These are phyloP conservation scores for Lavandula angustifolia DNA, from an alignment of 257 asterid genomes.

Conservation along the genomic window DNA sequence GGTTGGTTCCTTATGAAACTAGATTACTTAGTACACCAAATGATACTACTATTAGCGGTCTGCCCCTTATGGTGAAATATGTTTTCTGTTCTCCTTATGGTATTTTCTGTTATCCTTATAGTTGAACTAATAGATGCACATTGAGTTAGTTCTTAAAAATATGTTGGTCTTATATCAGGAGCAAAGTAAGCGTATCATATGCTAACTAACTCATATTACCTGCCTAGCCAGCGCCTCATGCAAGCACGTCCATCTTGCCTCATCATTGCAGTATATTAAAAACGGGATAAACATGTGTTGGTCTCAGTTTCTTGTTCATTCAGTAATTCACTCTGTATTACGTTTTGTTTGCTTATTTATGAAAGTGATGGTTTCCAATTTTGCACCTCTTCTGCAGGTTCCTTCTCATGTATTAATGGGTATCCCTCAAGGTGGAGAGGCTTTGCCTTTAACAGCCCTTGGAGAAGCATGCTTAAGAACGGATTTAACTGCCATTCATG, in stretches of 20 bases:
- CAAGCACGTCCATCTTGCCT: not conserved
- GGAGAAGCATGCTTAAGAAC: conserved; percentile 70
- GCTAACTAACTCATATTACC: not conserved
- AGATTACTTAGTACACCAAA: not conserved
- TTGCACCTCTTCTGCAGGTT: conserved; percentile 38
- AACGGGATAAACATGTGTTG: not conserved
- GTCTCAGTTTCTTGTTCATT: not conserved
- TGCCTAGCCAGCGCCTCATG: not conserved
- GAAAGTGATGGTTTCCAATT: not conserved
- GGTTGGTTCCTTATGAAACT: conserved; percentile 40
- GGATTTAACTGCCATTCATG: conserved; percentile 76
- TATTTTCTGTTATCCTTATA: too few relatives aligned
- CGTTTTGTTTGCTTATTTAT: not conserved
- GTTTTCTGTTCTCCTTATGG: too few relatives aligned
- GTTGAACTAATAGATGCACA: too few relatives aligned
- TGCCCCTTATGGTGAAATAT: too few relatives aligned
- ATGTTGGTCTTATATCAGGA: too few relatives aligned
- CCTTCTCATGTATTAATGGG: conserved; percentile 71
- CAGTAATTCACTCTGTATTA: not conserved
- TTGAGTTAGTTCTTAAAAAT: too few relatives aligned
- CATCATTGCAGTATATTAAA: not conserved
- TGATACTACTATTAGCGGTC: too few relatives aligned
- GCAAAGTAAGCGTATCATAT: conserved; percentile 3
- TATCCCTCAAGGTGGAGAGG: conserved; percentile 50
- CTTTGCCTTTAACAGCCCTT: conserved; percentile 51